A percentile compares a stretch with the other conserved stretches of the same genome.
phyloP scores from a whole-genome alignment of 257 asterid species.

The Ligustrum vulgare region DNA sequence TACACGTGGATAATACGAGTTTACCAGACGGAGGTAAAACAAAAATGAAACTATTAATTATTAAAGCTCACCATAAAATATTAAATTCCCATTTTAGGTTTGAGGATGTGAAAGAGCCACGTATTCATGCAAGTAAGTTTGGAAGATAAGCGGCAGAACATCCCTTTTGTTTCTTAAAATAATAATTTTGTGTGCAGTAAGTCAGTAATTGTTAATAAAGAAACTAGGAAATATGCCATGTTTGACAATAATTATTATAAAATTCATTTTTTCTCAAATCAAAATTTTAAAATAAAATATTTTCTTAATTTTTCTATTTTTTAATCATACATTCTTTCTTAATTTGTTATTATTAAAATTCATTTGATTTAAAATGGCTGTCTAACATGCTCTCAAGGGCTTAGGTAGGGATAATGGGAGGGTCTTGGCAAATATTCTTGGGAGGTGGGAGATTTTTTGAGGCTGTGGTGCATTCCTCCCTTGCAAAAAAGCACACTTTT shows the following conservation, averaged over 20 bases:
- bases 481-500: slow-evolving; percentile 32
- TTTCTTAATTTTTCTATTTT: too few species aligned
- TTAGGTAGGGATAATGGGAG: background rate
- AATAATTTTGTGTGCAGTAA: background rate
- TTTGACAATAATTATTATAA: too few species aligned
- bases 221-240: background rate
- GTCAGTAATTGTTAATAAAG: background rate
- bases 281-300: too few species aligned
- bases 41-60: background rate
- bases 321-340: too few species aligned
- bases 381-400: background rate
- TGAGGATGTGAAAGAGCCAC: slow-evolving; percentile 57
- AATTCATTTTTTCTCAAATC: too few species aligned
- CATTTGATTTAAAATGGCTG: too few species aligned
- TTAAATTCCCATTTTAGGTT: slow-evolving; percentile 22
- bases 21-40: background rate
- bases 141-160: slow-evolving; percentile 21
- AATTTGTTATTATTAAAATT: too few species aligned
- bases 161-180: background rate
- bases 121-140: slow-evolving; percentile 22
- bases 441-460: slow-evolving; percentile 45
- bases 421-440: slow-evolving; percentile 10
- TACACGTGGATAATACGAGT: background rate
- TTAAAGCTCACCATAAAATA: slow-evolving; percentile 5
- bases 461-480: slow-evolving; percentile 54